phyloP scores from a whole-genome alignment of 169 alveolate genomes.

The Plasmodium relictum region DNA sequence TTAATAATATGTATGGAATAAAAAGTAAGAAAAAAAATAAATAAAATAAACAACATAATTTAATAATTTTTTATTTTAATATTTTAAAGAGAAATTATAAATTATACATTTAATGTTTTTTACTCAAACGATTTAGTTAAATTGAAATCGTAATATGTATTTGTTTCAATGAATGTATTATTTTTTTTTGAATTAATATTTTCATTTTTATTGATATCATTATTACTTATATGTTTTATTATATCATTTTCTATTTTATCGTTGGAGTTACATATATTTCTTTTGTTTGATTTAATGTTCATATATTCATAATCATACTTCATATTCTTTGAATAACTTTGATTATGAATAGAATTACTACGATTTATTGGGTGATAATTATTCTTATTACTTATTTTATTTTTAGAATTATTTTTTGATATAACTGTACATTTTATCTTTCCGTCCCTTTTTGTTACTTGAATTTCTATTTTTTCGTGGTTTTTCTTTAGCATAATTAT shows the following conservation, averaged over 20 bases:
- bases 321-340: background rate
- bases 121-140: constrained; percentile 6
- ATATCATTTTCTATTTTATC: too few species aligned
- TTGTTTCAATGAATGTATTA: constrained; percentile 11
- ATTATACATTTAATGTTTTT: too few species aligned
- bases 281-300: too few species aligned
- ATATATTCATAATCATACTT: too few species aligned
- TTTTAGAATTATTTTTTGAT: background rate
- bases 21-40: too few species aligned
- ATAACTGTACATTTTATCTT: constrained; percentile 7
- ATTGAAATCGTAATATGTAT: constrained; percentile 19
- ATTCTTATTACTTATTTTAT: background rate
- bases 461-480: constrained; percentile 16
- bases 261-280: too few species aligned
- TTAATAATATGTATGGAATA: too few species aligned
- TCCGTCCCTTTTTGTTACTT: constrained; percentile 15
- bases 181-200: background rate
- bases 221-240: background rate
- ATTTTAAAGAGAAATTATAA: too few species aligned
- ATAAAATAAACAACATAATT: too few species aligned
- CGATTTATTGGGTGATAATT: background rate
- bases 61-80: too few species aligned
- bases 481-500: constrained; percentile 34
- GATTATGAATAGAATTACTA: background rate
- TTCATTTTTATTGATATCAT: background rate